Evolutionary conservation across 257 asterid species (phyloP).

Genomic region (Nicotiana noctiflora): DNA sequence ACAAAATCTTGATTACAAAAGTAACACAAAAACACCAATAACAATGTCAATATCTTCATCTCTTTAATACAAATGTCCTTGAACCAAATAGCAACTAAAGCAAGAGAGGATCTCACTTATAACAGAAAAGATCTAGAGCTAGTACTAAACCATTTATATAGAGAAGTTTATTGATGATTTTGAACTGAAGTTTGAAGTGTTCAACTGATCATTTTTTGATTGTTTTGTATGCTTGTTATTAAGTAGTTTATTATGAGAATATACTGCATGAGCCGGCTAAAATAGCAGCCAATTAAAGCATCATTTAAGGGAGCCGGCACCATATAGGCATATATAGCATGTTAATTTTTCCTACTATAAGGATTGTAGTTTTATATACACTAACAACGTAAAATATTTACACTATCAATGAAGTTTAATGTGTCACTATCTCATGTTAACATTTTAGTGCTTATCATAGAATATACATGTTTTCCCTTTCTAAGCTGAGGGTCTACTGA

Average conservation of each 20-base stretch:
- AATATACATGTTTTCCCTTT: too few relatives aligned
- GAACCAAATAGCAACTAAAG: background rate
- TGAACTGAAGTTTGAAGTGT: background rate
- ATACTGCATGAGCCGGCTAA: conserved; percentile 1
- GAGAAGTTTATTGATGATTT: background rate
- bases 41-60: conserved; percentile 24
- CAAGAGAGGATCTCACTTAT: background rate
- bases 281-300: background rate
- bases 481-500: accelerated
- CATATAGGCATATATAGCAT: background rate
- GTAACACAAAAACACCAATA: conserved; percentile 14
- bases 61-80: background rate
- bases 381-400: too few relatives aligned
- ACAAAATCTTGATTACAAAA: conserved; percentile 15
- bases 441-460: background rate
- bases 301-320: background rate
- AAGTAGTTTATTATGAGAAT: background rate
- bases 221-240: background rate
- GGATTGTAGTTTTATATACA: background rate
- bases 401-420: too few relatives aligned
- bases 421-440: background rate
- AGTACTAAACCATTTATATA: background rate
- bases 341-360: background rate
- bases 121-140: background rate
- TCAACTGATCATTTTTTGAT: background rate